Conservation (phyloP, 805 yeast genomes). For the Candida parachauliodes region DNA sequence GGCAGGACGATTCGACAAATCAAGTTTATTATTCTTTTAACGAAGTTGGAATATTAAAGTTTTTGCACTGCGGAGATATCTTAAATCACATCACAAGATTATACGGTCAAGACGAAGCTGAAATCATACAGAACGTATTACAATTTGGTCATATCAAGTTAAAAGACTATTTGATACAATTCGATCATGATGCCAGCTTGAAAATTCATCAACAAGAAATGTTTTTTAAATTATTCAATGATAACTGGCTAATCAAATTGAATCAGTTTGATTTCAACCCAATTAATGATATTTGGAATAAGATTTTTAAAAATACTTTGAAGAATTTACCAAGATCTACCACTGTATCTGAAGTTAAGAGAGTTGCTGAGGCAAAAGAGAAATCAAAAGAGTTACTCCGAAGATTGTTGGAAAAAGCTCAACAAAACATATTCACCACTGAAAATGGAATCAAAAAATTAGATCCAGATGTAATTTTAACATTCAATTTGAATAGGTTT, state of each 20-base stretch:
- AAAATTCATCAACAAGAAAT: slow-evolving; percentile 20
- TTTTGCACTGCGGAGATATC: slow-evolving; percentile 77
- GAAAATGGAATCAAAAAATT: slow-evolving; percentile 41
- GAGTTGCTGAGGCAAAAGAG: slow-evolving; percentile 58
- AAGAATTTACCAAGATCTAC: slow-evolving; percentile 33
- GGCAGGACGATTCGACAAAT: slow-evolving; percentile 39
- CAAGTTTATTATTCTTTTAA: slow-evolving; percentile 53
- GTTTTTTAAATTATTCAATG: slow-evolving; percentile 26
- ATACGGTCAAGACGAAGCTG: slow-evolving; percentile 47
- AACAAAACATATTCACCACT: slow-evolving; percentile 20
- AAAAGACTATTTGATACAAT: slow-evolving; percentile 38
- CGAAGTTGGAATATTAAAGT: slow-evolving; percentile 58
- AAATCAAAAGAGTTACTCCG: slow-evolving; percentile 39
- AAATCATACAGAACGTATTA: slow-evolving; percentile 66
- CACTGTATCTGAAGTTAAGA: slow-evolving; percentile 36
- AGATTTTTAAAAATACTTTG: slow-evolving; percentile 32
- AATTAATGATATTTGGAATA: slow-evolving; percentile 36
- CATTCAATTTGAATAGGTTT: slow-evolving; percentile 63
- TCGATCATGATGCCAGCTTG: slow-evolving; percentile 16
- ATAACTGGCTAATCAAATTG: slow-evolving; percentile 35
- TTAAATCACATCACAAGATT: slow-evolving; percentile 47
- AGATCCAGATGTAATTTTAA: slow-evolving; percentile 48
- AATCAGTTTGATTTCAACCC: slow-evolving; percentile 32
- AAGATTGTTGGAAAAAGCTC: slow-evolving; percentile 31
- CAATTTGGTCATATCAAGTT: slow-evolving; percentile 64